Evolutionary conservation across 257 asterid species (phyloP).

Genomic region (Ophiorrhiza pumila): DNA sequence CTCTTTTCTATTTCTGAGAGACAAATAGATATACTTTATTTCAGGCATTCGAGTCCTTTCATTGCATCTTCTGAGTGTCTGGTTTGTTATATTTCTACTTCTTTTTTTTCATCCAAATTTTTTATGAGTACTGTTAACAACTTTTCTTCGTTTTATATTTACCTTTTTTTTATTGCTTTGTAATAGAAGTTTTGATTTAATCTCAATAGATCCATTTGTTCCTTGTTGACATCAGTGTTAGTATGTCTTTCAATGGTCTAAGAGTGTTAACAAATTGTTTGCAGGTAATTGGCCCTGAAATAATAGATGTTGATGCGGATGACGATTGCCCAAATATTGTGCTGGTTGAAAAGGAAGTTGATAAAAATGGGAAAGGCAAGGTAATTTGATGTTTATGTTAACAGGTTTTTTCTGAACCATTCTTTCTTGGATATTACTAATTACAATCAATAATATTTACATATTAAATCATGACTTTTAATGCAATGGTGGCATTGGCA

Average conservation of each 20-base stretch:
- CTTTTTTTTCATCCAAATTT: not conserved
- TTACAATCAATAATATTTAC: not conserved
- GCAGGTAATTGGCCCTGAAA: conserved; percentile 59
- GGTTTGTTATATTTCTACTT: not conserved
- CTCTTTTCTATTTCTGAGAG: not conserved
- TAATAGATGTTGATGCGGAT: conserved; percentile 73
- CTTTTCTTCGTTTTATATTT: not conserved
- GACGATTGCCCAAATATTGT: conserved; percentile 46
- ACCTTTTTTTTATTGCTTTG: not conserved
- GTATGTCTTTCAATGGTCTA: conserved; percentile 1
- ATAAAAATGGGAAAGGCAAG: conserved; percentile 59
- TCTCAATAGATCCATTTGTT: not conserved
- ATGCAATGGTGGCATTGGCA: not conserved
- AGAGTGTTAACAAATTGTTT: conserved; percentile 21
- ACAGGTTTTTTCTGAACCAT: not conserved
- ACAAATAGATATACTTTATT: not conserved
- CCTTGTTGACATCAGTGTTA: not conserved
- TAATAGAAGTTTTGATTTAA: not conserved
- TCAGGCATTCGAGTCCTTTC: not conserved
- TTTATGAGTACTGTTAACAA: not conserved
- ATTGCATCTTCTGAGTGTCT: not conserved
- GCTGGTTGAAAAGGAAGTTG: conserved; percentile 33
- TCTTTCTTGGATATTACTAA: not conserved
- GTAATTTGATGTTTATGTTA: conserved; percentile 27
- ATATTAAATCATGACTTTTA: not conserved